phyloP scores from a whole-genome alignment of 345 rosid species.

The Trapa bicornis region DNA sequence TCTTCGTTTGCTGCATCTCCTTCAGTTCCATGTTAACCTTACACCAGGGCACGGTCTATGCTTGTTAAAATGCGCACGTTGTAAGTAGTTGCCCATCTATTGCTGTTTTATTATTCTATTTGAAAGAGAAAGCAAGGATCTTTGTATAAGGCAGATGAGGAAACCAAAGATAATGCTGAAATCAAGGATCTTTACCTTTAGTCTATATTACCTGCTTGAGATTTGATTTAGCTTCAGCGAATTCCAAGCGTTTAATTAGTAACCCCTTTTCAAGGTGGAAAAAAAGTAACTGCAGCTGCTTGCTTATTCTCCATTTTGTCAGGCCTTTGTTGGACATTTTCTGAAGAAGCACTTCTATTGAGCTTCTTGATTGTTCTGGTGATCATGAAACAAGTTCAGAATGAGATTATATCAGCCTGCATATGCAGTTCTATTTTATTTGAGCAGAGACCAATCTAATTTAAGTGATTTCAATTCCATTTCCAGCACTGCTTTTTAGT shows the following conservation, averaged over 20 bases:
- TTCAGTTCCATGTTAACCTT: background rate
- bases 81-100: background rate
- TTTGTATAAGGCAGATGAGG: background rate
- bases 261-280: background rate
- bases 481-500: background rate
- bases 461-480: background rate
- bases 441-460: background rate
- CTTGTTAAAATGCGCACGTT: background rate
- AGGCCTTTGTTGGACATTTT: background rate
- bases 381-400: background rate
- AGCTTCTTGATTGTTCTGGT: background rate
- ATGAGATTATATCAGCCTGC: background rate
- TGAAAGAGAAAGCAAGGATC: background rate
- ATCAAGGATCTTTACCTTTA: background rate
- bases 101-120: too few relatives aligned
- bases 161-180: background rate
- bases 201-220: background rate
- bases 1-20: background rate
- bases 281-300: background rate
- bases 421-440: background rate
- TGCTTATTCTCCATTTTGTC: background rate
- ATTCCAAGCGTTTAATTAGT: background rate
- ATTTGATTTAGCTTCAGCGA: background rate
- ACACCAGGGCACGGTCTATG: background rate
- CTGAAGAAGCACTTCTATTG: background rate